A percentile compares a stretch with the other conserved stretches of the same genome.
Conservation (phyloP, 164 flowering plant species). For the Dillenia turbinata region DNA sequence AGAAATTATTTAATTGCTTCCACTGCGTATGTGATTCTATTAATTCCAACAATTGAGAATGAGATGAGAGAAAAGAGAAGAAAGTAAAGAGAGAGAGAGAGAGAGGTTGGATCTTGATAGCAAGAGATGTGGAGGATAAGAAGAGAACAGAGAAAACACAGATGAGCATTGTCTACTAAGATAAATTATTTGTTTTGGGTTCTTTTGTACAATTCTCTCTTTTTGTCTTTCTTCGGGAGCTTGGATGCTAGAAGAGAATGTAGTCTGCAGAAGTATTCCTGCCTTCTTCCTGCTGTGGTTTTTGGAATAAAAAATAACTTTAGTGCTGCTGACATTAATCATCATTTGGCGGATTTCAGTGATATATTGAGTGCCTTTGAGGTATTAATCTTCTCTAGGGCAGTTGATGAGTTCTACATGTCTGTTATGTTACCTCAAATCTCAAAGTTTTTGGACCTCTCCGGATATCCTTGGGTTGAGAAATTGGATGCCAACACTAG, state of each 20-base stretch:
- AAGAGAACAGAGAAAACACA: too few species aligned
- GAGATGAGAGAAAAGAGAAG: too few species aligned
- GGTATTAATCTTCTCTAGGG: conserved; percentile 38
- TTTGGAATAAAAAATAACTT: conserved; percentile 57
- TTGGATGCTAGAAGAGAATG: conserved; percentile 95
- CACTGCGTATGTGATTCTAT: too few species aligned
- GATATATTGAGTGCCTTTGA: conserved; percentile 61
- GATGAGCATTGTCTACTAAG: too few species aligned
- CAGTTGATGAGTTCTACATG: conserved; percentile 56
- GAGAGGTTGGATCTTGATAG: too few species aligned
- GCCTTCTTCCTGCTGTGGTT: conserved; percentile 79
- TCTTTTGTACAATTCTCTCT: neutral
- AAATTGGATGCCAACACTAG: conserved; percentile 57
- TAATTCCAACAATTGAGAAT: too few species aligned
- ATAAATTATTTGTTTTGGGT: neutral
- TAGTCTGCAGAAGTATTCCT: conserved; percentile 63
- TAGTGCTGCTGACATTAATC: conserved; percentile 41
- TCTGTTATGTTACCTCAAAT: conserved; percentile 56
- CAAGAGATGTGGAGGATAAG: too few species aligned
- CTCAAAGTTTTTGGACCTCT: conserved; percentile 62
- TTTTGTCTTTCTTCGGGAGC: conserved; percentile 35
- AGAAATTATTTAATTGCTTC: too few species aligned
- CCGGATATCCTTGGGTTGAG: conserved; percentile 61
- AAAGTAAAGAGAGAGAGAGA: too few species aligned
- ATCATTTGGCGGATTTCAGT: conserved; percentile 65